Conservation (phyloP, 2,329 filamentous ascomycete genomes). For the Curvularia sp. region DNA sequence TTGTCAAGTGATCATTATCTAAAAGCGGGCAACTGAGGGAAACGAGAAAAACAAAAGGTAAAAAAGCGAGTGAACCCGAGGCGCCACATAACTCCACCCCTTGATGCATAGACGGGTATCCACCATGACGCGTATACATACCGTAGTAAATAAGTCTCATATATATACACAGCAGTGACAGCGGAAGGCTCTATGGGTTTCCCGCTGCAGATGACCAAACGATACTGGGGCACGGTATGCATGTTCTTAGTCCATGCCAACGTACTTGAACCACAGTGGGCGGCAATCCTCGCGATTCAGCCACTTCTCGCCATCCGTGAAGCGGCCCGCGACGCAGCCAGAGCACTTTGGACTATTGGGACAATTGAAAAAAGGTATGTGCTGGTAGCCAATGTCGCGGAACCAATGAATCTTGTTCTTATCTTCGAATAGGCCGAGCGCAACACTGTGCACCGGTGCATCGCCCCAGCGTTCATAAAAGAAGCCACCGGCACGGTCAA, state of each 20-base stretch:
- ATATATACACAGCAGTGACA: background rate
- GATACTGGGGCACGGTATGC: background rate
- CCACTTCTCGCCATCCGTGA: slow-evolving; percentile 87
- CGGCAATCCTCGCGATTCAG: slow-evolving; percentile 91
- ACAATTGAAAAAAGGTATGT: slow-evolving; percentile 98
- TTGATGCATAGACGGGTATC: background rate
- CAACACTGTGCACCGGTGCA: slow-evolving; percentile 95
- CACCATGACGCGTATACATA: background rate
- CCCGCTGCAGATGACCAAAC: background rate
- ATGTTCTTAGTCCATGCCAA: slow-evolving; percentile 70
- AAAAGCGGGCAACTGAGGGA: background rate
- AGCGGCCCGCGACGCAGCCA: slow-evolving; percentile 83
- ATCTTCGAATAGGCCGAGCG: slow-evolving; percentile 90
- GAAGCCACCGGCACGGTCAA: slow-evolving; percentile 93
- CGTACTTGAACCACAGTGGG: slow-evolving; percentile 96
- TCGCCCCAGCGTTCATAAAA: slow-evolving; percentile 99
- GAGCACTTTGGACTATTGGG: slow-evolving; percentile 94
- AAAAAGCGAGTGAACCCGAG: too few relatives aligned
- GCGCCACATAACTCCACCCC: background rate
- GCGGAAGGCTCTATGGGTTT: too few relatives aligned
- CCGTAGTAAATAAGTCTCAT: background rate
- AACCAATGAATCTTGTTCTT: slow-evolving; percentile 95
- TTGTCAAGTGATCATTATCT: slow-evolving; percentile 1
- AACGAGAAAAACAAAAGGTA: background rate
- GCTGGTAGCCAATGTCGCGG: slow-evolving; percentile 98